Conservation (phyloP, 176 grass and related monocot species). For the Carex cristatella region DNA sequence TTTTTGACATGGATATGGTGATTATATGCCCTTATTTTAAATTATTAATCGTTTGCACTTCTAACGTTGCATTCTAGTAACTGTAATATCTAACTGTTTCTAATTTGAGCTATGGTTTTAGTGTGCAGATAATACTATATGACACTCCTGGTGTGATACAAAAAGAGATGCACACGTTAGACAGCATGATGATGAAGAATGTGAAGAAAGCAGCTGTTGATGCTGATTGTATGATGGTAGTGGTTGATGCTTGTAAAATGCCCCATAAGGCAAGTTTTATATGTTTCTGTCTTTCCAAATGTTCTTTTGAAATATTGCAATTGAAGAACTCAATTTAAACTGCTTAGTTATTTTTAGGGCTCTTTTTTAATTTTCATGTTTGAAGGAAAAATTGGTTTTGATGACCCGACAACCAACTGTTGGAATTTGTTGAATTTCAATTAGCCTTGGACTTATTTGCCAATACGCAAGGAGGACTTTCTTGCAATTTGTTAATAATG, state of each 20-base stretch:
- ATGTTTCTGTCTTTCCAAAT: neutral
- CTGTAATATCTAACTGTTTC: conserved; percentile 11
- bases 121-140: conserved; percentile 98
- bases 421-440: neutral
- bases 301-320: neutral
- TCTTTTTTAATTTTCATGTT: neutral
- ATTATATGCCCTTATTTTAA: neutral
- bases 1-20: neutral
- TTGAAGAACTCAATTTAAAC: neutral
- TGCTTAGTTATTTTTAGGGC: neutral
- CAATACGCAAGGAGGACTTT: neutral
- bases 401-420: neutral
- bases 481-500: neutral
- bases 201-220: conserved; percentile 59
- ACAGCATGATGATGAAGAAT: conserved; percentile 98
- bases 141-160: conserved; percentile 89
- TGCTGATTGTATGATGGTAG: conserved; percentile 80
- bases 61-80: neutral
- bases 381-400: neutral
- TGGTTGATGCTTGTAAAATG: conserved; percentile 68
- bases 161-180: conserved; percentile 83
- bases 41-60: neutral
- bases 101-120: conserved; percentile 76
- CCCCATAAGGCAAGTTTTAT: conserved; percentile 48
- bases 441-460: neutral